A percentile compares a stretch with the other conserved stretches of the same genome.
These are phyloP conservation scores for Hyaloscypha variabilis DNA, from an alignment of 495 filamentous ascomycete genomes.

Conservation along the genomic window DNA sequence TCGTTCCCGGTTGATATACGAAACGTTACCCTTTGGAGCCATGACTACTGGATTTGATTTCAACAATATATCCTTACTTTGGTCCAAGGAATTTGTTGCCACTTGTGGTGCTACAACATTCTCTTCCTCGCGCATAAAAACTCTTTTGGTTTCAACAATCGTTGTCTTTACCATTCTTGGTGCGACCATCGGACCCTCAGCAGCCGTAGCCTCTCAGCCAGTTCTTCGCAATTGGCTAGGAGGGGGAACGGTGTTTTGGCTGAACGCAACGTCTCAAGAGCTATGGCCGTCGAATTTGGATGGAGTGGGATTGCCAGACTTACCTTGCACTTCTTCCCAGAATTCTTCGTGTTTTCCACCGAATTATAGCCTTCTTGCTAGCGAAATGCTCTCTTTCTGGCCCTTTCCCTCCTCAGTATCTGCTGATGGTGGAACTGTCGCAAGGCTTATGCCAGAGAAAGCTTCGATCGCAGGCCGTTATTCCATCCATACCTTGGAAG, in stretches of 20 bases:
- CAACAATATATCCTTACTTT: slow-evolving; percentile 15
- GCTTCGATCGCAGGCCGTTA: slow-evolving; percentile 4
- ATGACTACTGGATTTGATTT: slow-evolving; percentile 23
- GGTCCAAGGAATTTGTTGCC: slow-evolving; percentile 21
- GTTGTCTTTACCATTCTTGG: slow-evolving; percentile 20
- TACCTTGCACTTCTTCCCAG: slow-evolving; percentile 5
- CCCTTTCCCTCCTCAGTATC: not conserved
- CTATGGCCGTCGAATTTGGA: slow-evolving; percentile 13
- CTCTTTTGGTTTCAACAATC: slow-evolving; percentile 16
- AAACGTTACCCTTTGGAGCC: slow-evolving; percentile 12
- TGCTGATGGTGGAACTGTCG: not conserved
- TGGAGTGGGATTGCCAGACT: not conserved
- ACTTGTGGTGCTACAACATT: slow-evolving; percentile 14
- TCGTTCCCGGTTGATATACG: slow-evolving; percentile 5
- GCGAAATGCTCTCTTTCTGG: slow-evolving; percentile 15
- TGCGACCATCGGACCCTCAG: slow-evolving; percentile 19
- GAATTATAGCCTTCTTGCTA: slow-evolving; percentile 16
- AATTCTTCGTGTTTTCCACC: slow-evolving; percentile 17
- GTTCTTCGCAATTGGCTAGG: slow-evolving; percentile 11
- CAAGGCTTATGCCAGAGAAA: slow-evolving; percentile 19
- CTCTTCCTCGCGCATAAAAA: not conserved
- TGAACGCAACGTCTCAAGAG: slow-evolving; percentile 16
- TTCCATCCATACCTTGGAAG: slow-evolving; percentile 2
- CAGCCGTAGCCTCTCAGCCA: slow-evolving; percentile 10
- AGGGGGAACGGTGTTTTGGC: slow-evolving; percentile 16